These are phyloP conservation scores for Neurospora sp. DNA, from an alignment of 495 filamentous ascomycete genomes.

Conservation along the genomic window DNA sequence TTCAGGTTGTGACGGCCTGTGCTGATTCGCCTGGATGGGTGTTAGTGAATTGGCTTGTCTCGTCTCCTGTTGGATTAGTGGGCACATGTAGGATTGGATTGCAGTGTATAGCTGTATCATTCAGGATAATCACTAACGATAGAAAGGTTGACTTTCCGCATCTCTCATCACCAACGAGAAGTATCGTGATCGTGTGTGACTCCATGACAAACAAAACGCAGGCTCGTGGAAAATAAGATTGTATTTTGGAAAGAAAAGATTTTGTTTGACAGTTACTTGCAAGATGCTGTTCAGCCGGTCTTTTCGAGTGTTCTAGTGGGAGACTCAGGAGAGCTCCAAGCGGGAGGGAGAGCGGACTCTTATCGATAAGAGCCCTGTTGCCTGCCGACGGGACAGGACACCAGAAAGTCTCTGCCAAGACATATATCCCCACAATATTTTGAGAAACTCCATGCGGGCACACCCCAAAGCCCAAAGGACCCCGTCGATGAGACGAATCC, in stretches of 20 bases:
- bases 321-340: background rate
- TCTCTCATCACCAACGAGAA: conserved; percentile 69
- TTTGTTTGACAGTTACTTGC: background rate
- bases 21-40: conserved; percentile 36
- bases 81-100: background rate
- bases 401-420: background rate
- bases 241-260: background rate
- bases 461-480: background rate
- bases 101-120: background rate
- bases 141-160: conserved; percentile 85
- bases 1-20: conserved; percentile 28
- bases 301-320: background rate
- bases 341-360: background rate
- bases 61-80: background rate
- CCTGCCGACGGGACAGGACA: background rate
- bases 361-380: background rate
- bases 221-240: background rate
- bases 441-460: background rate
- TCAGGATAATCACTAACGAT: conserved; percentile 50
- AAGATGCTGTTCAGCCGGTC: background rate
- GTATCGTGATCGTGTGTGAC: conserved; percentile 48
- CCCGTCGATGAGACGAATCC: background rate
- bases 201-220: conserved; percentile 22
- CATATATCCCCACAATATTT: background rate
- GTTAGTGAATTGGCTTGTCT: conserved; percentile 2